Base-by-base conservation (phyloP, 495 filamentous ascomycete species). In the Aspergillus affinis region DNA sequence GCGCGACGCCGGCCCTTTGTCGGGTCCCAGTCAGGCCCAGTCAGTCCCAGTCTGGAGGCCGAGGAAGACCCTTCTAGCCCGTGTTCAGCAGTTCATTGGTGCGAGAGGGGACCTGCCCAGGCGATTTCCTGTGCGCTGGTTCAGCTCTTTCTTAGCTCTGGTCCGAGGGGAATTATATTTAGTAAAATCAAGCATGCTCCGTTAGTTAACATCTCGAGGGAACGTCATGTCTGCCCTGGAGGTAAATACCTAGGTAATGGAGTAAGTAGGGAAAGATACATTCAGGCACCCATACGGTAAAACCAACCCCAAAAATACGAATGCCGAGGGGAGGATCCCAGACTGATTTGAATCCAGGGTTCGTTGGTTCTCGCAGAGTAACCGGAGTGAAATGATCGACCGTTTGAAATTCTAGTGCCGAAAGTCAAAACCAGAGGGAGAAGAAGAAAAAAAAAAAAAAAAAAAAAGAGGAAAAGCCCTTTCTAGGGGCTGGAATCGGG, bases 371-470 rank as follows among this genome's bases (percentile, higher is more conserved):
- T 54, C 52, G 45, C 41, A 54, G 15, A 32, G 52, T 46, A 32
- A 23, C 20, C 20, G 45, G 61, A 63, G 59, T 55, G 57, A 41
- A 47, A 56, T 17, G 57, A 64, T 60, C 62, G 55, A 58, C 62
- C 23, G 58, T 56, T 61, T 60, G 60, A 53, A 48, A 54, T 10
- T 18, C 41, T 41, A 51, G 51, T 60, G 47, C 51, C 27, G 51
- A 54, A 60, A 51, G 49, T 47, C 58, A 29, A 17, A 20, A 26
- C 19, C n/a, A 20, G 48, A 47, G 41, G 23, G 47, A 30, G 32
- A 52, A 59, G 9, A 48, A 48, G 15, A 4, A 8, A 49, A 49
- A 49, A 49, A 12, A 48, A n/a, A n/a, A 52, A 59, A 21, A 48
- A 48, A n/a, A 4, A 8, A 49, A 49, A 49, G 21, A 12, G n/a